Conservation (phyloP, 805 yeast species). For the Yarrowia yakushimensis region DNA sequence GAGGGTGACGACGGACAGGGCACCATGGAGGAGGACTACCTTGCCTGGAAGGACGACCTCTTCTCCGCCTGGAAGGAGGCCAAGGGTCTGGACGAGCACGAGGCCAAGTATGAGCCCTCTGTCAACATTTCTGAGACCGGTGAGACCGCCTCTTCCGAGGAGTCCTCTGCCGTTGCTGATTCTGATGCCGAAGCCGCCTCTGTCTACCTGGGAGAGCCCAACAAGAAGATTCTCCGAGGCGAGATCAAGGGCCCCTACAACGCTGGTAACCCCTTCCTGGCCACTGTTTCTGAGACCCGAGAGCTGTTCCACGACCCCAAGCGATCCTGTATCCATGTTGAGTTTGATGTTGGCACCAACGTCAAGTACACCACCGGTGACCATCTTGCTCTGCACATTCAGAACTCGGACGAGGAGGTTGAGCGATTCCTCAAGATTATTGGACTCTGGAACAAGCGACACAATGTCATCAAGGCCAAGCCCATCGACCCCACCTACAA, state of each 20-base stretch:
- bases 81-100: conserved; percentile 73
- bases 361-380: conserved; percentile 92
- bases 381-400: conserved; percentile 92
- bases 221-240: conserved; percentile 49
- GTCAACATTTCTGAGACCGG: conserved; percentile 39
- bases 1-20: conserved; percentile 95
- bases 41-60: conserved; percentile 84
- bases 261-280: conserved; percentile 76
- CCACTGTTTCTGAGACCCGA: conserved; percentile 55
- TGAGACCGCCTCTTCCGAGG: conserved; percentile 31
- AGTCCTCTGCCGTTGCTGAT: conserved; percentile 28
- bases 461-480: conserved; percentile 58
- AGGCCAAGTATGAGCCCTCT: conserved; percentile 72
- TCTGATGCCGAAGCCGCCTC: conserved; percentile 38
- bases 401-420: conserved; percentile 75
- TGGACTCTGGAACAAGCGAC: conserved; percentile 51
- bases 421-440: conserved; percentile 62
- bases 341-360: conserved; percentile 73
- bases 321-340: conserved; percentile 86
- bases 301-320: conserved; percentile 64
- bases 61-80: conserved; percentile 62
- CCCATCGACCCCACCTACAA: conserved; percentile 55
- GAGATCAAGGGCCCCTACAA: conserved; percentile 65
- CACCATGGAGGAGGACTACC: conserved; percentile 89
- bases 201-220: conserved; percentile 83